Conservation (phyloP, 805 yeast genomes). For the Saccharomycopsis sp. region DNA sequence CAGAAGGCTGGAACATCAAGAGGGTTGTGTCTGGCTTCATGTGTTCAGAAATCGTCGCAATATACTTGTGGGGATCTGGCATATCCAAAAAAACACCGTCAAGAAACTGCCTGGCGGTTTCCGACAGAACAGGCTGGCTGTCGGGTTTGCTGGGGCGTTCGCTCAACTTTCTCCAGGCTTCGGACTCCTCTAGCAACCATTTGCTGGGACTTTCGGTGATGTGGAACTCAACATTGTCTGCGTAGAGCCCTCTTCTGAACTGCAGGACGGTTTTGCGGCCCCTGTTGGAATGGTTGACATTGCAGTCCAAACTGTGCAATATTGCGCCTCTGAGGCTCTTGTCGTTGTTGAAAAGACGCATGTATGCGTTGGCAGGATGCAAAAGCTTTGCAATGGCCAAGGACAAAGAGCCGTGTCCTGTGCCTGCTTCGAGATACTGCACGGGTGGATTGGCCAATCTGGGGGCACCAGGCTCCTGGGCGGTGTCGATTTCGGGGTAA, state of each 20-base stretch:
- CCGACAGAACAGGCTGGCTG: conserved; percentile 16
- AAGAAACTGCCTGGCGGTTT: conserved; percentile 27
- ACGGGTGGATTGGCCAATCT: conserved; percentile 26
- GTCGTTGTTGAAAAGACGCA: conserved; percentile 23
- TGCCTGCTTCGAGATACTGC: conserved; percentile 46
- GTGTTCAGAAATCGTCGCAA: conserved; percentile 29
- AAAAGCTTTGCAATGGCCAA: conserved; percentile 36
- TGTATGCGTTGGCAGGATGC: conserved; percentile 39
- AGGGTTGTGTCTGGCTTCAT: conserved; percentile 38
- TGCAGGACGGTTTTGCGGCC: conserved; percentile 35
- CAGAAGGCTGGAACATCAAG: conserved; percentile 41
- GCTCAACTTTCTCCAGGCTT: conserved; percentile 24
- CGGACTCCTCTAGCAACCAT: conserved; percentile 32
- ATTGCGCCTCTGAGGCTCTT: conserved; percentile 34
- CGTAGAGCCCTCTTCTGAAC: conserved; percentile 38
- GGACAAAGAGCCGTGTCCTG: conserved; percentile 48
- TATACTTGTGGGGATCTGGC: conserved; percentile 36
- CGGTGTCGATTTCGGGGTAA: conserved; percentile 28
- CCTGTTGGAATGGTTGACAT: conserved; percentile 33
- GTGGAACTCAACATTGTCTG: conserved; percentile 40
- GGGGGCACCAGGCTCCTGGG: conserved; percentile 1
- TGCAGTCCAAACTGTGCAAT: conserved; percentile 40
- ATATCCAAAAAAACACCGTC: conserved; percentile 43
- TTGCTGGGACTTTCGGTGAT: conserved; percentile 34
- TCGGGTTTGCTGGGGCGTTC: not conserved